These are phyloP conservation scores for Argentina anserina DNA, from an alignment of 306 rosid species.

Conservation along the genomic window DNA sequence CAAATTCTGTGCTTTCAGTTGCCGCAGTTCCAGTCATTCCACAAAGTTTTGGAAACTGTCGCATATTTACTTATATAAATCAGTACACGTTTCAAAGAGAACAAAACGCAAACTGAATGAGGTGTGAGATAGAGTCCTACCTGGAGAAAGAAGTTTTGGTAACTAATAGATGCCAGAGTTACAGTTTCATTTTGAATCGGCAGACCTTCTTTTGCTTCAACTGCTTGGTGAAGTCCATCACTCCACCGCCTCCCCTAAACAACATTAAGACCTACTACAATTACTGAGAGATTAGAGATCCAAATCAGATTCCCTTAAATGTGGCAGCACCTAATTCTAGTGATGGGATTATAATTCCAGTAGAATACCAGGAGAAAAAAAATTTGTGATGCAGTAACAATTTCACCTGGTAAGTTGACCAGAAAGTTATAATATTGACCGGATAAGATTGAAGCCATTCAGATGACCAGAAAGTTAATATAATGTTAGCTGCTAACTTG, in stretches of 20 bases:
- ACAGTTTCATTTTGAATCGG: conserved; percentile 97
- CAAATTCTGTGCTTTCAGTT: conserved; percentile 95
- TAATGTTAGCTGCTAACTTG: too few species aligned
- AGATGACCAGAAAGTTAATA: background rate
- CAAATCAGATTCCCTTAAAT: conserved; percentile 9
- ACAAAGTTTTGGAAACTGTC: conserved; percentile 95
- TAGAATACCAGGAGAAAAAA: background rate
- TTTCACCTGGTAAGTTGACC: background rate
- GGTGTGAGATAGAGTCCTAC: conserved; percentile 37
- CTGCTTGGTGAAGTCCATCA: conserved; percentile 99
- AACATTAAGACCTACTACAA: conserved; percentile 19
- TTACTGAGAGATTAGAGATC: conserved; percentile 22
- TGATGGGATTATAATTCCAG: background rate
- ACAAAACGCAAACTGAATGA: conserved; percentile 11
- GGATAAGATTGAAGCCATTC: background rate
- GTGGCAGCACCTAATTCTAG: conserved; percentile 3
- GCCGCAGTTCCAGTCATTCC: conserved; percentile 99
- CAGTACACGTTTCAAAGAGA: background rate
- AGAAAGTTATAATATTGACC: background rate
- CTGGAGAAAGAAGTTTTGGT: conserved; percentile 99
- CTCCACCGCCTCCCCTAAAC: conserved; percentile 98
- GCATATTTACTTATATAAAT: conserved; percentile 14
- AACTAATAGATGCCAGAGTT: conserved; percentile 94
- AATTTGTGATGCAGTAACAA: background rate
- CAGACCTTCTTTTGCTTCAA: conserved; percentile 96